phyloP scores from a whole-genome alignment of 192 early-diverging fungal species.

The Cetraspora pellucida region DNA sequence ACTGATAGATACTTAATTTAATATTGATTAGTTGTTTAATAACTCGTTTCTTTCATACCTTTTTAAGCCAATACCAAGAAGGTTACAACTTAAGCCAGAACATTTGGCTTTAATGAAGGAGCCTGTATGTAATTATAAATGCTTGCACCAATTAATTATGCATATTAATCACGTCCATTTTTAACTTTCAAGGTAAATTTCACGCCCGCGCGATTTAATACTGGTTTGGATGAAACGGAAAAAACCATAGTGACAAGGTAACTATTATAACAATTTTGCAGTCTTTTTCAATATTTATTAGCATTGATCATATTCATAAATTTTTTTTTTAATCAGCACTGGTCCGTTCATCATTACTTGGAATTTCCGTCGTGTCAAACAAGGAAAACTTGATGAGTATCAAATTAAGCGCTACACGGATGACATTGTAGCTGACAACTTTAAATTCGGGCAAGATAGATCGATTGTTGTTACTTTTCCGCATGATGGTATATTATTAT shows the following conservation, averaged over 20 bases:
- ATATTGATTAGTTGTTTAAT: neutral
- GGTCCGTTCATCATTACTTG: slow-evolving; percentile 91
- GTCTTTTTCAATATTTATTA: neutral
- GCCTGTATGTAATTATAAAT: slow-evolving; percentile 26
- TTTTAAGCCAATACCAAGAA: slow-evolving; percentile 56
- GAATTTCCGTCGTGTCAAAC: slow-evolving; percentile 84
- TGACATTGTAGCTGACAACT: slow-evolving; percentile 88
- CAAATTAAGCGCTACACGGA: slow-evolving; percentile 85
- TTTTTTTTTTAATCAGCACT: slow-evolving; percentile 47
- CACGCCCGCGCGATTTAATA: slow-evolving; percentile 90
- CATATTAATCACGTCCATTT: neutral
- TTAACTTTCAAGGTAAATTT: slow-evolving; percentile 58
- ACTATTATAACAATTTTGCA: neutral
- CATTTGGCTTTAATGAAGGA: slow-evolving; percentile 82
- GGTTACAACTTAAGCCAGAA: slow-evolving; percentile 83
- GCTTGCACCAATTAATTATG: neutral
- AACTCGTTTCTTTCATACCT: neutral
- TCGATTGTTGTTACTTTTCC: slow-evolving; percentile 82
- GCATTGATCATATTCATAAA: neutral
- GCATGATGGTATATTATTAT: slow-evolving; percentile 38
- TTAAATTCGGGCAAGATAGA: slow-evolving; percentile 78
- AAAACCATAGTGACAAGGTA: slow-evolving; percentile 80
- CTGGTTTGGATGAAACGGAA: slow-evolving; percentile 68
- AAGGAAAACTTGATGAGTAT: slow-evolving; percentile 79
- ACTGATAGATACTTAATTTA: neutral